Evolutionary conservation across 345 rosid genomes (phyloP).

Genomic region (Brassica cretica): DNA sequence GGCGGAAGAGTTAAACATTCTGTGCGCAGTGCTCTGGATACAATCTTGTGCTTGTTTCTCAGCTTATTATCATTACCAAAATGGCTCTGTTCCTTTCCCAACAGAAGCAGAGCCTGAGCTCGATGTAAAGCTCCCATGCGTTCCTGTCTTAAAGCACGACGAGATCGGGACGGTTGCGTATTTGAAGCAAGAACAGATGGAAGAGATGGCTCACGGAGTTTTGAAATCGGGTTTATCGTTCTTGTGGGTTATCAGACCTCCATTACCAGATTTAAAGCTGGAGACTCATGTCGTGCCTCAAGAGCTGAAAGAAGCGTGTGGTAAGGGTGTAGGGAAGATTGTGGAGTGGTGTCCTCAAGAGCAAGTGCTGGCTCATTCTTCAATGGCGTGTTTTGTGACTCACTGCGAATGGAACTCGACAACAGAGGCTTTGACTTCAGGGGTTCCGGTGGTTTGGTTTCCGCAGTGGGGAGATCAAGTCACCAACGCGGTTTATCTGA

Average conservation of each 20-base stretch:
- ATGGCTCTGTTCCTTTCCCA: constrained; percentile 55
- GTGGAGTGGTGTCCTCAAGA: constrained; percentile 44
- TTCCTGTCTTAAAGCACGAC: constrained; percentile 61
- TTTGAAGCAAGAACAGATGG: constrained; percentile 36
- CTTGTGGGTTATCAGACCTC: constrained; percentile 38
- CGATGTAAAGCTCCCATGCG: constrained; percentile 60
- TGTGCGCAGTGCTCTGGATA: constrained; percentile 84
- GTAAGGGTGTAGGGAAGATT: constrained; percentile 23
- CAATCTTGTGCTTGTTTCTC: constrained; percentile 77
- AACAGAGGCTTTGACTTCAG: constrained; percentile 65
- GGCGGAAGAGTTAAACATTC: constrained; percentile 58
- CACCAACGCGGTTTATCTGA: constrained; percentile 62
- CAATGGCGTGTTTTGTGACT: constrained; percentile 36
- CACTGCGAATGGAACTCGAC: constrained; percentile 50
- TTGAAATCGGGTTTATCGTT: constrained; percentile 26
- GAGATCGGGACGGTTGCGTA: constrained; percentile 51
- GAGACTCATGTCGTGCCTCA: constrained; percentile 26
- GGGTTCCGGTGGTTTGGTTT: constrained; percentile 65
- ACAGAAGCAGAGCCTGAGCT: constrained; percentile 43
- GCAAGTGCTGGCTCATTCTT: constrained; percentile 35
- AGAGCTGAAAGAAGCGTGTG: constrained; percentile 22
- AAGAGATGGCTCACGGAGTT: constrained; percentile 46
- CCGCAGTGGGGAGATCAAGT: constrained; percentile 93
- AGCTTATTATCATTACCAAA: constrained; percentile 61
- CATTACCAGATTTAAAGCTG: neutral